phyloP scores from a whole-genome alignment of 768 basidiomycete genomes.

The Tubosaeta sp. region DNA sequence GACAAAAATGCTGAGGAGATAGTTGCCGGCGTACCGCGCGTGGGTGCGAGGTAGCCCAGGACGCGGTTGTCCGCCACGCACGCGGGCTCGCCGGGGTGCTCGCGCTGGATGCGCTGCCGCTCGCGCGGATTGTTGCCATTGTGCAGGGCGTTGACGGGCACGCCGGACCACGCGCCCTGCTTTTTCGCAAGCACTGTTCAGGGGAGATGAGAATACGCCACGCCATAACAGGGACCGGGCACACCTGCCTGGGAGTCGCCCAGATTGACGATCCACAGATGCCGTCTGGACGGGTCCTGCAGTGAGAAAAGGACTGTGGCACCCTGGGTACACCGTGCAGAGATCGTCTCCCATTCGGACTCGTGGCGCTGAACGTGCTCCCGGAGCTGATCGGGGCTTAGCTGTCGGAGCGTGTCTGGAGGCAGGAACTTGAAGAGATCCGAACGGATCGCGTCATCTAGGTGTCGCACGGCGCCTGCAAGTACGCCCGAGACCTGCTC shows the following conservation, averaged over 20 bases:
- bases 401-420: conserved; percentile 26
- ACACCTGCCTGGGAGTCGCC: conserved; percentile 35
- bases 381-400: conserved; percentile 39
- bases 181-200: conserved; percentile 22
- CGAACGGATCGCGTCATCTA: conserved; percentile 42
- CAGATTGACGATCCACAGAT: conserved; percentile 33
- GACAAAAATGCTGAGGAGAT: too few relatives aligned
- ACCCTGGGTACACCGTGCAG: conserved; percentile 32
- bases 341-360: conserved; percentile 34
- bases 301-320: conserved; percentile 31
- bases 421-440: conserved; percentile 46
- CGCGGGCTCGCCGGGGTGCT: conserved; percentile 29
- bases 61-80: conserved; percentile 32
- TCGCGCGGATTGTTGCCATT: conserved; percentile 29
- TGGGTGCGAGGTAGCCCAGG: conserved; percentile 37
- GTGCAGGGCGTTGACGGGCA: conserved; percentile 25
- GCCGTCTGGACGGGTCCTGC: conserved; percentile 23
- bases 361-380: conserved; percentile 35
- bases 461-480: conserved; percentile 32
- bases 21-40: conserved; percentile 27
- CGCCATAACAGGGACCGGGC: not conserved
- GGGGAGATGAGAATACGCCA: conserved; percentile 1
- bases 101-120: conserved; percentile 23
- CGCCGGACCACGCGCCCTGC: conserved; percentile 19
- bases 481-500: conserved; percentile 38